Evolutionary conservation across 352 stramenopile species (phyloP), one percentile per base, ranked within the genome.

Genomic region (Phytopythium mirpurense): DNA sequence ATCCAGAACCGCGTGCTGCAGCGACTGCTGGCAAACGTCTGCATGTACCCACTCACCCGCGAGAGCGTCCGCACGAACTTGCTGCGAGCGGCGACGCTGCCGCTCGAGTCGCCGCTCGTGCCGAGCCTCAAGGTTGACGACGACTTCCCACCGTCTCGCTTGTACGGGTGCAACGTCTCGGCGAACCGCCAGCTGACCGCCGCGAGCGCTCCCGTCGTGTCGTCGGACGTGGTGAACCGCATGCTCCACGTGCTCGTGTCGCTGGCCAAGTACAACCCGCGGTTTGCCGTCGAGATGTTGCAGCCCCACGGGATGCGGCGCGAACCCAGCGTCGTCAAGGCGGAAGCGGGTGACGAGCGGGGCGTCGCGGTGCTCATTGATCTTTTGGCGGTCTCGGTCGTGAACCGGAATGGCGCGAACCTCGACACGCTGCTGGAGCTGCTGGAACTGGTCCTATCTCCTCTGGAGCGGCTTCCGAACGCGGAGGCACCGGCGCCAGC

Each of bases 391-490:
- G 73, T 88, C 23, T 70, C 88, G 12, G 66, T 88, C 36, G 90
- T 98, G 37, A 83, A 72, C 36, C 81, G 90, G 40, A 98, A 90
- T 45, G 77, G 79, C n/a, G 85, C 83, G 16, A 96, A 95, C 56
- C 68, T 98, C 24, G 94, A 98, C 56, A 85, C 95, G 36, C 66
- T 98, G 31, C 70, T 98, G 1, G 82, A 94, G 59, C 61, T 98
- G 11, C 65, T 98, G 11, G 94, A 98, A 65, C 57, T 86, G 44
- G 70, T 97, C 40, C 66, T 97, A 12, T 78, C 84, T 6, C 94
- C 93, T 32, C 68, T 98, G 14, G 86, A 88, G 26, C 73, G 92
- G 12, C 50, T 98, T 5, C 71, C 51, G 68, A 82, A 62, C 60
- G 71, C 66, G 42, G 23, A 35, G 14, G 50, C 56, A 2, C 16